These are phyloP conservation scores for Silybum marianum DNA, from an alignment of 129 eudicot species.

Conservation along the genomic window DNA sequence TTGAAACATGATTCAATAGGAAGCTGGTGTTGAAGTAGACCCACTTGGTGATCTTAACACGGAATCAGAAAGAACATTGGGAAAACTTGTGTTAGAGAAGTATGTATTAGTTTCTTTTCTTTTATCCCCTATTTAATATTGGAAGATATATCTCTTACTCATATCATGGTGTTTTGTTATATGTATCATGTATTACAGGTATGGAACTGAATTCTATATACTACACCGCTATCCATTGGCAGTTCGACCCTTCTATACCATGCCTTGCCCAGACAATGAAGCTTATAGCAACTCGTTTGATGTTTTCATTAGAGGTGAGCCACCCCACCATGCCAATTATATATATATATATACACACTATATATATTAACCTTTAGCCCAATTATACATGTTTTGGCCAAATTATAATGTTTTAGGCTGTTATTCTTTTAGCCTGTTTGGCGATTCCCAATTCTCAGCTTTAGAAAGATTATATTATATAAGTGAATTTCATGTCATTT, in stretches of 20 bases:
- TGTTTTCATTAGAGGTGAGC: conserved; percentile 78
- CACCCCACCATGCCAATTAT: not conserved
- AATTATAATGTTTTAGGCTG: no score
- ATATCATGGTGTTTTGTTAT: not conserved
- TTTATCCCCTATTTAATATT: conserved; percentile 2
- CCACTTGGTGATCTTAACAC: conserved; percentile 94
- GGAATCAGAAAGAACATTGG: conserved; percentile 76
- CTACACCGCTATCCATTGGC: conserved; percentile 86
- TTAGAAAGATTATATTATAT: no score
- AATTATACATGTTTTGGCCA: not conserved
- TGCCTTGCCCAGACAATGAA: conserved; percentile 71
- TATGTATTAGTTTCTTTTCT: conserved; percentile 18
- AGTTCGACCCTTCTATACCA: conserved; percentile 90
- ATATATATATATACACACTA: no score
- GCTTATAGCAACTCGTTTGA: conserved; percentile 87
- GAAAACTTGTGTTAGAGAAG: conserved; percentile 82
- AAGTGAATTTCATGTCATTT: not conserved
- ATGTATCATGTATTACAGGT: conserved; percentile 38
- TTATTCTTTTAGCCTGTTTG: not conserved
- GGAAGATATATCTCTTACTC: not conserved
- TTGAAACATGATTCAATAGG: conserved; percentile 45
- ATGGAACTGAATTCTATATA: conserved; percentile 85
- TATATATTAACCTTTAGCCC: not conserved
- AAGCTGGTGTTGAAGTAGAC: conserved; percentile 89
- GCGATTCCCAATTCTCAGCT: not conserved